A percentile compares a stretch with the other conserved stretches of the same genome.
Conservation (phyloP, 1,284 basidiomycete species). For the Ceratobasidium sp. region DNA sequence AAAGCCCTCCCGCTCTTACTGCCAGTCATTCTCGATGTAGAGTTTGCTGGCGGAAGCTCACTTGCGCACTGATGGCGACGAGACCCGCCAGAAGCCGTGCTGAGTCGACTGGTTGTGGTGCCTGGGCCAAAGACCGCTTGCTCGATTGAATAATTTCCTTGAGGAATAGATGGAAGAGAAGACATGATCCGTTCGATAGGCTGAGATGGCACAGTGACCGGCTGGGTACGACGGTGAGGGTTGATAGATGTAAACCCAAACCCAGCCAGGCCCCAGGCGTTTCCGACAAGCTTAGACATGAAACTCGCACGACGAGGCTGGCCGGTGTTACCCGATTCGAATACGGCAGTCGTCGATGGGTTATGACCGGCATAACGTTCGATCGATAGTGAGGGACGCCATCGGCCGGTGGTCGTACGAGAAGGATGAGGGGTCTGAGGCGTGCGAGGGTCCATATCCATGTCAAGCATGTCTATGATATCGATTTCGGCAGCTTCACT, state of each 20-base stretch:
- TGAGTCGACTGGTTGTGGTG: not conserved
- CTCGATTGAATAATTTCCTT: slow-evolving; percentile 24
- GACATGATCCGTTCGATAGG: not conserved
- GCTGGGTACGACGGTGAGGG: slow-evolving; percentile 1
- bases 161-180: slow-evolving; percentile 17
- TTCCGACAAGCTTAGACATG: slow-evolving; percentile 36
- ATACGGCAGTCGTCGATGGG: slow-evolving; percentile 19
- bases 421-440: slow-evolving; percentile 15
- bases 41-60: slow-evolving; percentile 31
- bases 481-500: slow-evolving; percentile 6
- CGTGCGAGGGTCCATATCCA: not conserved
- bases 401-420: slow-evolving; percentile 3
- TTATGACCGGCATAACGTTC: slow-evolving; percentile 8
- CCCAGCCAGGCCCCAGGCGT: slow-evolving; percentile 35
- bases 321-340: not conserved
- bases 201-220: no score
- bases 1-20: slow-evolving; percentile 32
- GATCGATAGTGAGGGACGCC: slow-evolving; percentile 18
- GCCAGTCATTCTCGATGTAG: slow-evolving; percentile 23
- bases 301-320: slow-evolving; percentile 22
- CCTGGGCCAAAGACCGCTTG: slow-evolving; percentile 9
- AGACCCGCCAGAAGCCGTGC: not conserved
- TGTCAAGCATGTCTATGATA: slow-evolving; percentile 30
- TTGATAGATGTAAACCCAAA: slow-evolving; percentile 23
- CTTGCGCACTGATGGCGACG: not conserved